Percentiles rank a stretch among this genome's conserved stretches.
Conservation (phyloP, 352 stramenopile genomes). For the Phytopythium cucurbitacearum region DNA sequence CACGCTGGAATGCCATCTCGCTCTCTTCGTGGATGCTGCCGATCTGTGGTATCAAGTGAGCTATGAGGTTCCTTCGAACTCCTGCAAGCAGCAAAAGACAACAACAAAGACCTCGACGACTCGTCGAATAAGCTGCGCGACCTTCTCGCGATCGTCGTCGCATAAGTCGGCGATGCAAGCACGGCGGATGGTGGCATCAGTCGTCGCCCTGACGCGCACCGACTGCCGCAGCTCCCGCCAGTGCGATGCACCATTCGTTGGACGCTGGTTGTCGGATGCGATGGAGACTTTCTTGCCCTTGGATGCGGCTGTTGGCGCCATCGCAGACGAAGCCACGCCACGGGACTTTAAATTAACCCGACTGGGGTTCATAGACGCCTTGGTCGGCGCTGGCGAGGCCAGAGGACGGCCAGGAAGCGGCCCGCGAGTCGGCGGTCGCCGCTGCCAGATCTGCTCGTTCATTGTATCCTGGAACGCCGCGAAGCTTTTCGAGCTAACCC, state of each 20-base stretch:
- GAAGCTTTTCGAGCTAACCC: no score
- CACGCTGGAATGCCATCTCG: conserved; percentile 39
- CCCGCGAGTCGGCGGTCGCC: neutral
- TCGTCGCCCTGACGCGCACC: conserved; percentile 46
- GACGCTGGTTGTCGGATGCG: neutral
- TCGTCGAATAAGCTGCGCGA: conserved; percentile 68
- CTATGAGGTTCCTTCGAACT: neutral
- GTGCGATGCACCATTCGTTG: conserved; percentile 20
- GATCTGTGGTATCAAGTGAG: conserved; percentile 12
- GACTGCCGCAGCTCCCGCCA: conserved; percentile 72
- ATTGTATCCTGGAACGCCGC: neutral
- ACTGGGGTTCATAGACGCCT: neutral
- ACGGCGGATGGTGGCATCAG: conserved; percentile 23
- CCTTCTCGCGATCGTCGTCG: conserved; percentile 72
- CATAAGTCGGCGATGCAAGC: conserved; percentile 69
- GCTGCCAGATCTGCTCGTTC: conserved; percentile 3
- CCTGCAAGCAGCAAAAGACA: neutral
- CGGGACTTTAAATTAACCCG: neutral
- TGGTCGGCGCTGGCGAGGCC: neutral
- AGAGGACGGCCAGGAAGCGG: neutral
- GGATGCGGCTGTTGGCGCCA: conserved; percentile 4
- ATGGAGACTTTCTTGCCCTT: conserved; percentile 3
- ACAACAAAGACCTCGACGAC: conserved; percentile 52
- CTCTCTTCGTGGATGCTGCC: conserved; percentile 52
- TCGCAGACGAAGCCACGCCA: neutral